Evolutionary conservation across 2,329 filamentous ascomycete species (phyloP).

Genomic region (Phyllosticta citribraziliensis): DNA sequence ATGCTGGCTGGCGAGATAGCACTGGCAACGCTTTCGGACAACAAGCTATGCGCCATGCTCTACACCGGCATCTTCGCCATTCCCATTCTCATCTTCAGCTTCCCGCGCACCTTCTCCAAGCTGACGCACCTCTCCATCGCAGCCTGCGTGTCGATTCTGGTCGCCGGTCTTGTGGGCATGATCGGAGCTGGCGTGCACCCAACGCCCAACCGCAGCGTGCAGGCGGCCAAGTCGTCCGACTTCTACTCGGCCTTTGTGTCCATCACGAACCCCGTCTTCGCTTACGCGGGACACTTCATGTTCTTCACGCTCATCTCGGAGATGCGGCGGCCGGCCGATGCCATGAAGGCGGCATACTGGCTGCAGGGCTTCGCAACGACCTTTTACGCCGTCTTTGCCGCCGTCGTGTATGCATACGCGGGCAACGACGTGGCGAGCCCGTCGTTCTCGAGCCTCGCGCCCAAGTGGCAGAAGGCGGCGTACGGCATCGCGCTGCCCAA

Average conservation of each 20-base stretch:
- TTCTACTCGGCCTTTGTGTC: conserved; percentile 38
- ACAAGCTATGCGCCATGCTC: conserved; percentile 40
- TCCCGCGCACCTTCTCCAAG: conserved; percentile 42
- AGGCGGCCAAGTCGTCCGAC: conserved; percentile 27
- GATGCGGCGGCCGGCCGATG: conserved; percentile 42
- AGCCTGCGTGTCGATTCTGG: conserved; percentile 38
- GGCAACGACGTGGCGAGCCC: conserved; percentile 38
- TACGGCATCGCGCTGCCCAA: conserved; percentile 44
- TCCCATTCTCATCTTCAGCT: conserved; percentile 36
- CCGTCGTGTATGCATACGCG: conserved; percentile 43
- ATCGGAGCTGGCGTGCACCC: conserved; percentile 38
- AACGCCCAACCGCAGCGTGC: conserved; percentile 27
- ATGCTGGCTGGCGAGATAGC: conserved; percentile 44
- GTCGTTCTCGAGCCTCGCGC: conserved; percentile 37
- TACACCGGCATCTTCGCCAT: conserved; percentile 35
- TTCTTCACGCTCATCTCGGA: conserved; percentile 47
- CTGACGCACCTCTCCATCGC: conserved; percentile 39
- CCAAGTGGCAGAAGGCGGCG: conserved; percentile 40
- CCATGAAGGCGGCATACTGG: conserved; percentile 42
- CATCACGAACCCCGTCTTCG: conserved; percentile 45
- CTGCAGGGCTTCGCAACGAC: conserved; percentile 42
- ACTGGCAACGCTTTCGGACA: conserved; percentile 35
- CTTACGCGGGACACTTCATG: conserved; percentile 45
- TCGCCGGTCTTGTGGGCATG: conserved; percentile 44
- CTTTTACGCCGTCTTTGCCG: conserved; percentile 43